Evolutionary conservation across 441 rosid genomes (phyloP).

Genomic region (Isatis lusitanica): DNA sequence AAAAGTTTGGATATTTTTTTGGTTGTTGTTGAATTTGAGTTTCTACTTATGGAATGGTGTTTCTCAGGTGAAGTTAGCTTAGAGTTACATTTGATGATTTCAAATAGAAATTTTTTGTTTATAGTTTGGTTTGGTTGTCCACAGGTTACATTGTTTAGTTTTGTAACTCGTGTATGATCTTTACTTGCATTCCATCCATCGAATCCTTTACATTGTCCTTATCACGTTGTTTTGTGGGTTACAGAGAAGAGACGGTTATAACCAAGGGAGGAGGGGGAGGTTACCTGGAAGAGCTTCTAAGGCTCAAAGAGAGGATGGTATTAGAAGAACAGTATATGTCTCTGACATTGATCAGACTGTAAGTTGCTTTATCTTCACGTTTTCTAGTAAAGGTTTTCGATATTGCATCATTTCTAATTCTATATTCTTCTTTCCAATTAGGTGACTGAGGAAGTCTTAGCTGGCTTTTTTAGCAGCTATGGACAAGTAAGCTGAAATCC

Average conservation of each 20-base stretch:
- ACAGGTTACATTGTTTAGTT: background rate
- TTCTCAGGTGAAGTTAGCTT: too few relatives aligned
- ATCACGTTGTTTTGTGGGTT: conserved; percentile 5
- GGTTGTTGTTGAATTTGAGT: too few relatives aligned
- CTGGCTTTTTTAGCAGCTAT: conserved; percentile 50
- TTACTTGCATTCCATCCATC: too few relatives aligned
- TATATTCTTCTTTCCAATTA: conserved; percentile 20
- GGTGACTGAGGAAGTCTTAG: conserved; percentile 69
- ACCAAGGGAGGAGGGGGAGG: conserved; percentile 48
- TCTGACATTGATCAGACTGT: conserved; percentile 67
- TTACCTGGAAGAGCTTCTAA: conserved; percentile 49
- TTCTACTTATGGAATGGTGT: too few relatives aligned
- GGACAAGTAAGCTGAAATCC: conserved; percentile 55
- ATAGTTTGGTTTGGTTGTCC: conserved; percentile 7
- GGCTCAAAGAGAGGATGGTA: conserved; percentile 61
- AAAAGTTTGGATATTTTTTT: background rate
- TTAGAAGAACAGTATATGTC: conserved; percentile 64
- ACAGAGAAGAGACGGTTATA: conserved; percentile 49
- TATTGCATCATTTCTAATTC: background rate
- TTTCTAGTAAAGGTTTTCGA: background rate
- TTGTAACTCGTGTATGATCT: conserved; percentile 1
- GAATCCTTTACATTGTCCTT: background rate
- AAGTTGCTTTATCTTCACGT: conserved; percentile 27
- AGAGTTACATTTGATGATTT: too few relatives aligned
- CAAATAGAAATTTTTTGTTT: too few relatives aligned